Percentiles rank a stretch among this genome's conserved stretches.
Evolutionary conservation across 1,284 basidiomycete species (phyloP).

Genomic region (Agroathelia rolfsii): DNA sequence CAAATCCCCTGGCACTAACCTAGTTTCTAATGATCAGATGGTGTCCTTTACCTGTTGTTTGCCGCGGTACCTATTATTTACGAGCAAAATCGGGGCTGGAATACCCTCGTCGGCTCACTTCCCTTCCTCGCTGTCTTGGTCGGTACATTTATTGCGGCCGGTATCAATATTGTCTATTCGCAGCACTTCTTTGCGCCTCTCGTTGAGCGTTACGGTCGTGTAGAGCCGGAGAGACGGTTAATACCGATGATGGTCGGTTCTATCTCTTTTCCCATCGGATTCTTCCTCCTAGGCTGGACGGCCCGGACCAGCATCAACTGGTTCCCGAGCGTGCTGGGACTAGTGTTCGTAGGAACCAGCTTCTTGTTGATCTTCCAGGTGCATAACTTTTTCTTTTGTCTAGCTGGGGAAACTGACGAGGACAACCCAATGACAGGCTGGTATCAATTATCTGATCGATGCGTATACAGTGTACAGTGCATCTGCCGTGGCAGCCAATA

Average conservation of each 20-base stretch:
- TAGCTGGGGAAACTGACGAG: neutral
- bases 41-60: conserved; percentile 20
- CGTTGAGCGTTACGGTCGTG: conserved; percentile 12
- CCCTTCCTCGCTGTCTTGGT: conserved; percentile 24
- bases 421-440: neutral
- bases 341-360: conserved; percentile 11
- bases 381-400: neutral
- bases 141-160: conserved; percentile 20
- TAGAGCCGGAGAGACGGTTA: conserved; percentile 18
- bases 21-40: too few species aligned
- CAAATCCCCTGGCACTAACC: too few species aligned
- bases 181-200: neutral
- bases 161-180: conserved; percentile 20
- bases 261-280: conserved; percentile 2
- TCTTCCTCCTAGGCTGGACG: conserved; percentile 30
- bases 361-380: conserved; percentile 14
- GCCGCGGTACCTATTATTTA: conserved; percentile 23
- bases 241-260: conserved; percentile 8
- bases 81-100: conserved; percentile 19
- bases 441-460: conserved; percentile 6
- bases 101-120: conserved; percentile 17
- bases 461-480: conserved; percentile 1
- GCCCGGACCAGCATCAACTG: conserved; percentile 23
- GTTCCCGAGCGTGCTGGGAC: conserved; percentile 16
- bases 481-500: neutral